Conservation (phyloP, 2,329 filamentous ascomycete species). For the Blastomyces gilchristii region DNA sequence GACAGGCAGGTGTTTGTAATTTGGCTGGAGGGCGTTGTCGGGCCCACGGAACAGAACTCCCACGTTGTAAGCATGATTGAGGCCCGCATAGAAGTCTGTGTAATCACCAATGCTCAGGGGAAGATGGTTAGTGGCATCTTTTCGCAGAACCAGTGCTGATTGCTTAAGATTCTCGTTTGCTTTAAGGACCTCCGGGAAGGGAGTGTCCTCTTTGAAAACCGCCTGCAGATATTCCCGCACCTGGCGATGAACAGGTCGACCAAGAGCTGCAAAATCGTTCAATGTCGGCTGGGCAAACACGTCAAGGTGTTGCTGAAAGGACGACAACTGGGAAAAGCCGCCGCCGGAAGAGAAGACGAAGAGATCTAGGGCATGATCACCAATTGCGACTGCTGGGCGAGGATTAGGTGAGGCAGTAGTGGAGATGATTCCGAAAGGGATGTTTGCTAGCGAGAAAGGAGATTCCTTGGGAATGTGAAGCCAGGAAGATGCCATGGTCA, state of each 20-base stretch:
- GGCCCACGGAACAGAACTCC: conserved; percentile 64
- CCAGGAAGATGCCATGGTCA: conserved; percentile 37
- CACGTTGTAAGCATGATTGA: conserved; percentile 66
- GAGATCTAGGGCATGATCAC: conserved; percentile 61
- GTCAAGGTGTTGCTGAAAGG: conserved; percentile 46
- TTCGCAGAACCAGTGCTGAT: conserved; percentile 49
- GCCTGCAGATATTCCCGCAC: conserved; percentile 60
- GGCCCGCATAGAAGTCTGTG: conserved; percentile 74
- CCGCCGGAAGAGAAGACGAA: conserved; percentile 48
- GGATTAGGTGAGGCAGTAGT: conserved; percentile 47
- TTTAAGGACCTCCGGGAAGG: conserved; percentile 51
- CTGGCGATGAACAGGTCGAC: conserved; percentile 55
- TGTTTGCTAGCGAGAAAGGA: conserved; percentile 67
- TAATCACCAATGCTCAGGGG: conserved; percentile 75
- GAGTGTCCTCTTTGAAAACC: conserved; percentile 51
- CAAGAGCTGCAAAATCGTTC: conserved; percentile 64
- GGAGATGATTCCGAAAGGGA: conserved; percentile 74
- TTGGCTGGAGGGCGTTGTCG: conserved; percentile 63
- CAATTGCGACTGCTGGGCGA: conserved; percentile 61
- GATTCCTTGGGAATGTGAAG: conserved; percentile 49
- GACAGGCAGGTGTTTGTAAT: conserved; percentile 72
- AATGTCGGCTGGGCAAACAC: conserved; percentile 57
- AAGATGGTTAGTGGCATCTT: conserved; percentile 54
- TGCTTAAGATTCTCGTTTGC: conserved; percentile 50
- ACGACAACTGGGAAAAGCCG: conserved; percentile 50